Evolutionary conservation across 306 rosid species (phyloP), one percentile per base, ranked within the genome.

Genomic region (Prunus campanulata): DNA sequence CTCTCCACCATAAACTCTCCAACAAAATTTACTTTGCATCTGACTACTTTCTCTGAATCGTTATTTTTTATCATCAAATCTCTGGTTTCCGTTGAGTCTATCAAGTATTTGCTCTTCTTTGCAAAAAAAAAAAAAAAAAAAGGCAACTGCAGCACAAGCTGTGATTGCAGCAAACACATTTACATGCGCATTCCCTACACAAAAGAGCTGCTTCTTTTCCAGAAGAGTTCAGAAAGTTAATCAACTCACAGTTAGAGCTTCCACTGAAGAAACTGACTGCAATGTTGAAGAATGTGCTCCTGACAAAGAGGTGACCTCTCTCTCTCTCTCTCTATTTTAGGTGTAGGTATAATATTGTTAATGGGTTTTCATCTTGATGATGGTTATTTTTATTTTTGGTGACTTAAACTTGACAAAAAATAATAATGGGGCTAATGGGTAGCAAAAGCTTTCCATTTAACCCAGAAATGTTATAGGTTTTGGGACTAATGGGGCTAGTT

Each of bases 281-380:
- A 94, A 94, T 77, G 95, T 81, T 0, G 97, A 94, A 69, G 97
- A 90, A 48, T 90, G 98, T 78, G 97, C 97, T 65, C 98, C 98
- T 2, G 97, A 90, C n/a, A 94, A 90, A 75, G 98, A 94, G 91
- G 98, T 91, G 35, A 68, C 83, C 42, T 35, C 42, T 48, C 52
- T 29, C 25, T 10, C 66, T 48, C 52, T 29, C 25, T 10, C 66
- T 75, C 61, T 60, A 6, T 22, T 5, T 1, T 4, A 9, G 44
- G 22, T 24, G 35, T 46, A 15, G 39, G 9, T 46, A 39, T 68
- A 19, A 54, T 50, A 71, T 68, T 27, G 51, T 68, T 68, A 11
- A 25, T 35, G 66, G 66, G 44, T 69, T 68, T 69, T 49, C 2
- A 7, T 24, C 32, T 18, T 69, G 2, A 67, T 2, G 72, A 11